These are phyloP conservation scores for Botryotinia narcissicola DNA, from an alignment of 2,329 filamentous ascomycete genomes.

Conservation along the genomic window DNA sequence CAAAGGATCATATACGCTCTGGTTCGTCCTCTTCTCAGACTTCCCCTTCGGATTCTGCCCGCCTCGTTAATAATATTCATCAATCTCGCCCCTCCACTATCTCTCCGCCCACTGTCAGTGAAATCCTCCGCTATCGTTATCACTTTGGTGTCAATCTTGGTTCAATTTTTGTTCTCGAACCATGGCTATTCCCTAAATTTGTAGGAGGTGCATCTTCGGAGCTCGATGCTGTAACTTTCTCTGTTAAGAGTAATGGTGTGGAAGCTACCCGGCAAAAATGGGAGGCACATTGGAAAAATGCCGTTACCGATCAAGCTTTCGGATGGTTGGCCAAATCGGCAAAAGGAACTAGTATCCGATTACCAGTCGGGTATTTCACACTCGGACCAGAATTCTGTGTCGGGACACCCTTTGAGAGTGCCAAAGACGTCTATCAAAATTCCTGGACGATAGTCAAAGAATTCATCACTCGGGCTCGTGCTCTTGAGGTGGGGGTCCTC, in stretches of 20 bases:
- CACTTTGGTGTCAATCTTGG: slow-evolving; percentile 60
- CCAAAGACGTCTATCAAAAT: slow-evolving; percentile 48
- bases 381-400: slow-evolving; percentile 50
- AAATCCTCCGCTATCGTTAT: slow-evolving; percentile 54
- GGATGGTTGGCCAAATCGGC: slow-evolving; percentile 51
- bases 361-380: slow-evolving; percentile 60
- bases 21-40: slow-evolving; percentile 5
- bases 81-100: slow-evolving; percentile 27
- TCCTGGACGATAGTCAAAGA: slow-evolving; percentile 52
- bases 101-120: slow-evolving; percentile 35
- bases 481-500: slow-evolving; percentile 50
- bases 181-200: slow-evolving; percentile 48
- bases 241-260: background rate
- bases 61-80: background rate
- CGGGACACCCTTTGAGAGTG: slow-evolving; percentile 50
- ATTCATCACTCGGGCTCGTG: slow-evolving; percentile 46
- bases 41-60: background rate
- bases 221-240: slow-evolving; percentile 39
- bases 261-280: slow-evolving; percentile 45
- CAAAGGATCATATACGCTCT: slow-evolving; percentile 4
- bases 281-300: slow-evolving; percentile 52
- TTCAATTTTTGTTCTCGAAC: slow-evolving; percentile 58
- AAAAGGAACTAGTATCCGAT: slow-evolving; percentile 55
- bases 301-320: slow-evolving; percentile 51
- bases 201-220: slow-evolving; percentile 28